A percentile compares a stretch with the other conserved stretches of the same genome.
Evolutionary conservation across 805 yeast species (phyloP).

Genomic region (Wickerhamomyces hampshirensis): DNA sequence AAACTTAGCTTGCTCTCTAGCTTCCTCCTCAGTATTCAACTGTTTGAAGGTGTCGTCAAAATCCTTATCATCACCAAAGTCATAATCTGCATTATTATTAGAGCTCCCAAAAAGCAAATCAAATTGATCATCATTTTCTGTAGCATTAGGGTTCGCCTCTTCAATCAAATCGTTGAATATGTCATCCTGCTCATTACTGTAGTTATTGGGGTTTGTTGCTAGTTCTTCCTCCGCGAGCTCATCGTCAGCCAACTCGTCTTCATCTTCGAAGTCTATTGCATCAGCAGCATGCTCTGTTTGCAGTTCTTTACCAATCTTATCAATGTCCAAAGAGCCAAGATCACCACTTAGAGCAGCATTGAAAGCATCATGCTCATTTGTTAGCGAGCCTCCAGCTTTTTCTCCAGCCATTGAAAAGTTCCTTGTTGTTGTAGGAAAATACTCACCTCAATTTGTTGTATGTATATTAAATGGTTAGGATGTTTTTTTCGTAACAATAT

Average conservation of each 20-base stretch:
- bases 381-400: constrained; percentile 17
- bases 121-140: constrained; percentile 9
- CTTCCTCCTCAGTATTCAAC: constrained; percentile 7
- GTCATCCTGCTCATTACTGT: constrained; percentile 34
- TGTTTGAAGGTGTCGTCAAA: neutral
- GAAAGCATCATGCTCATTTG: constrained; percentile 35
- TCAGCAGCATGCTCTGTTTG: constrained; percentile 73
- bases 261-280: constrained; percentile 92
- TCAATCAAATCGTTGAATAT: constrained; percentile 32
- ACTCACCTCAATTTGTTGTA: too few species aligned
- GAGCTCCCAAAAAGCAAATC: constrained; percentile 29
- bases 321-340: constrained; percentile 24
- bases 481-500: too few species aligned
- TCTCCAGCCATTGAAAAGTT: constrained; percentile 4
- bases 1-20: constrained; percentile 9
- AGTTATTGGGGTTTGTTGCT: constrained; percentile 18
- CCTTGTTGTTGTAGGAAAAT: too few species aligned
- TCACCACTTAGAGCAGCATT: constrained; percentile 33
- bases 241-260: constrained; percentile 92
- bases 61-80: constrained; percentile 8
- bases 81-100: constrained; percentile 7
- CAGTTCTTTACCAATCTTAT: constrained; percentile 17
- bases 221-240: constrained; percentile 40
- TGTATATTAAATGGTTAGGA: too few species aligned
- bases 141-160: constrained; percentile 25